Evolutionary conservation across 768 basidiomycete species (phyloP).

Genomic region (Termitomyces sp.): DNA sequence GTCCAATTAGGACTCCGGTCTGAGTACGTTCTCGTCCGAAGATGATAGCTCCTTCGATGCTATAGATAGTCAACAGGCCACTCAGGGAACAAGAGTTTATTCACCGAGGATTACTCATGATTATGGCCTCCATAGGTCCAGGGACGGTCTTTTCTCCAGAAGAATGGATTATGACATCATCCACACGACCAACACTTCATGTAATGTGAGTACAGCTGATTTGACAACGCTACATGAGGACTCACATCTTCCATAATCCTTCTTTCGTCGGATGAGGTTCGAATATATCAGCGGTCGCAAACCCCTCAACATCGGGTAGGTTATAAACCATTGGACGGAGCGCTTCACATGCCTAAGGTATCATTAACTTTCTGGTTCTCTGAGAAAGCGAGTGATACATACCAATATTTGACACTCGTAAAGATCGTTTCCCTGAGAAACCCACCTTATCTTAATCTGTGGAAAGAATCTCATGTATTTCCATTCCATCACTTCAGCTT

Average conservation of each 20-base stretch:
- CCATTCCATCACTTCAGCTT: background rate
- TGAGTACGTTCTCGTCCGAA: background rate
- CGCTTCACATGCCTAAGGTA: background rate
- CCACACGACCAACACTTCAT: background rate
- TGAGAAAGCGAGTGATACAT: background rate
- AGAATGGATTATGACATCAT: background rate
- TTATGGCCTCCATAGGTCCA: background rate
- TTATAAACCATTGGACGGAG: constrained; percentile 6
- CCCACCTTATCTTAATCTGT: background rate
- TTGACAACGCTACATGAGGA: background rate
- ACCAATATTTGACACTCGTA: background rate
- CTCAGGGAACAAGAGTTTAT: background rate
- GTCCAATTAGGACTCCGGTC: background rate
- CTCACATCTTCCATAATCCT: background rate
- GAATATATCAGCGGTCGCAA: constrained; percentile 20
- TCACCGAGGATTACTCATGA: background rate
- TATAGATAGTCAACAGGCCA: background rate
- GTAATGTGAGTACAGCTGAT: background rate
- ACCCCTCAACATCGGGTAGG: constrained; percentile 25
- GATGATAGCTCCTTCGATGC: background rate
- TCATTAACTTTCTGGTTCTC: background rate
- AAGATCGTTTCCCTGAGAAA: background rate
- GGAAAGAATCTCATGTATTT: background rate
- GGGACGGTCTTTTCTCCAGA: background rate
- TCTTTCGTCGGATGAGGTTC: background rate